Conservation (phyloP, 2,329 filamentous ascomycete species). For the Clarireedia paspali region DNA sequence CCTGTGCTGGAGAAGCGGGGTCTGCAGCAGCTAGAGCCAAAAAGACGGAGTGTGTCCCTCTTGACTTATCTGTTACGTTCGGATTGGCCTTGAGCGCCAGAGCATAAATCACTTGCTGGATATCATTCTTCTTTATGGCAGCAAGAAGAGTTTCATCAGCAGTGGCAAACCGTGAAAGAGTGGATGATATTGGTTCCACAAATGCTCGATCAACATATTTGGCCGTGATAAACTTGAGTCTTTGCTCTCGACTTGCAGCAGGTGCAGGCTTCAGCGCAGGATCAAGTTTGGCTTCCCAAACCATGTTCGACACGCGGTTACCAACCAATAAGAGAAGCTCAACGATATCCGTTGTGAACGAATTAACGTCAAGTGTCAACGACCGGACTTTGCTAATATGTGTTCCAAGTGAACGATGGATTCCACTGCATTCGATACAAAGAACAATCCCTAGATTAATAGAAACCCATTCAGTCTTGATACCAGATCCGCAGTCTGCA, state of each 20-base stretch:
- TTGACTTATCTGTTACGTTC: slow-evolving; percentile 77
- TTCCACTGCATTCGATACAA: slow-evolving; percentile 96
- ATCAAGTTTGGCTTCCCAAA: slow-evolving; percentile 88
- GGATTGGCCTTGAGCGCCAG: slow-evolving; percentile 80
- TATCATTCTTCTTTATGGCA: slow-evolving; percentile 92
- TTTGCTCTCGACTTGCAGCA: slow-evolving; percentile 77
- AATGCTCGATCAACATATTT: slow-evolving; percentile 86
- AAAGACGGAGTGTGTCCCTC: slow-evolving; percentile 83
- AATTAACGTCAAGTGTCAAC: slow-evolving; percentile 88
- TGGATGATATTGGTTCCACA: slow-evolving; percentile 69
- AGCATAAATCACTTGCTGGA: slow-evolving; percentile 86
- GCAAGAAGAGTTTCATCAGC: slow-evolving; percentile 85
- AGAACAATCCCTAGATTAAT: slow-evolving; percentile 95
- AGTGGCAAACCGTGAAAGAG: slow-evolving; percentile 66
- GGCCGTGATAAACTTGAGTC: slow-evolving; percentile 87
- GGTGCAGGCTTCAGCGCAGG: slow-evolving; percentile 61
- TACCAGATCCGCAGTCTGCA: slow-evolving; percentile 84
- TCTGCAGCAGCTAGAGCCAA: slow-evolving; percentile 88
- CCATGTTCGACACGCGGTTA: slow-evolving; percentile 90
- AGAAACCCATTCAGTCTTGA: slow-evolving; percentile 97
- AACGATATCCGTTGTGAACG: slow-evolving; percentile 94
- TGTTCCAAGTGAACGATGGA: slow-evolving; percentile 90
- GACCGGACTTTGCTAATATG: slow-evolving; percentile 98
- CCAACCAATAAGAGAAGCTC: slow-evolving; percentile 87
- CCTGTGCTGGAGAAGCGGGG: slow-evolving; percentile 64